phyloP scores from a whole-genome alignment of 257 asterid genomes.

The Ocimum tenuiflorum region DNA sequence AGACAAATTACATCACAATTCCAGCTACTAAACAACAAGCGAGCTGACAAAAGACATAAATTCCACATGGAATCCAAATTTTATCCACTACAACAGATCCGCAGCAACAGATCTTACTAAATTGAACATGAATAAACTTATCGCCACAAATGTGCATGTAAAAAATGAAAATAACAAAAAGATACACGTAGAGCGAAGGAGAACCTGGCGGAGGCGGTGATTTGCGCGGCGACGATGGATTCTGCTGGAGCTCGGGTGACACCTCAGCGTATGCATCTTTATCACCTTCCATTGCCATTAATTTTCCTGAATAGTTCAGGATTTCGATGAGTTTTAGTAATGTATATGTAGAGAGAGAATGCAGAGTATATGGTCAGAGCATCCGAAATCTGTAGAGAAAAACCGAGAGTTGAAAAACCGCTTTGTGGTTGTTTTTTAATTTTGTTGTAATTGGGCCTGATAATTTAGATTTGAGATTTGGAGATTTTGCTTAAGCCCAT shows the following conservation, averaged over 20 bases:
- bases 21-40: slow-evolving; percentile 13
- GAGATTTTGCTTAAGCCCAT: neutral
- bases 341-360: slow-evolving; percentile 19
- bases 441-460: neutral
- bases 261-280: slow-evolving; percentile 35
- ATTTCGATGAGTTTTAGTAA: neutral
- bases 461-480: neutral
- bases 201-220: slow-evolving; percentile 52
- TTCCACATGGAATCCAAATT: slow-evolving; percentile 4
- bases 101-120: slow-evolving; percentile 32
- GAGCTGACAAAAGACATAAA: slow-evolving; percentile 18
- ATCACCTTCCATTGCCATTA: slow-evolving; percentile 46
- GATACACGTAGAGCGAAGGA: neutral
- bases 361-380: slow-evolving; percentile 19
- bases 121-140: neutral
- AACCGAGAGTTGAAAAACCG: slow-evolving; percentile 22
- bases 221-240: slow-evolving; percentile 55
- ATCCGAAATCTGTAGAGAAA: slow-evolving; percentile 30
- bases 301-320: neutral
- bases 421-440: neutral
- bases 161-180: neutral
- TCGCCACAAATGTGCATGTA: slow-evolving; percentile 3
- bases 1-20: slow-evolving; percentile 13
- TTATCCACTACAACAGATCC: slow-evolving; percentile 21
- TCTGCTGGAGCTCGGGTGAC: slow-evolving; percentile 40